Percentiles rank a stretch among this genome's conserved stretches.
phyloP scores from a whole-genome alignment of 2,329 filamentous ascomycete genomes.

The Beauveria varroae region DNA sequence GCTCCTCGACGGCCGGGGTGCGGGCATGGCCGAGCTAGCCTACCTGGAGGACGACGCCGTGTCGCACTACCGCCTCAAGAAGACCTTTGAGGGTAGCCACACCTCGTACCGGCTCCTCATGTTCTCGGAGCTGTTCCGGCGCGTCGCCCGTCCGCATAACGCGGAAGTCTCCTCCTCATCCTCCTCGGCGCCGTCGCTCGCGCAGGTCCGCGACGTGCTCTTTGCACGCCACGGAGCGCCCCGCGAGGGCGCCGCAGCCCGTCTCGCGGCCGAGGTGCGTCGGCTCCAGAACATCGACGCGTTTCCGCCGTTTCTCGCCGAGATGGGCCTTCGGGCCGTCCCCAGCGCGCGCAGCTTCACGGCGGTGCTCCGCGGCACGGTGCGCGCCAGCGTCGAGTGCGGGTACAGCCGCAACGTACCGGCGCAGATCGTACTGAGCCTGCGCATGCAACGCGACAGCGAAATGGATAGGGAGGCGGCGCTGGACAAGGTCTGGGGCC shows the following conservation, averaged over 20 bases:
- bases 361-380: too few species aligned
- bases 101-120: constrained; percentile 45
- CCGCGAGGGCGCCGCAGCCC: constrained; percentile 29
- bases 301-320: constrained; percentile 34
- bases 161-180: too few species aligned
- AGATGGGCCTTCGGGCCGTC: constrained; percentile 31
- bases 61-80: constrained; percentile 37
- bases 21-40: constrained; percentile 33
- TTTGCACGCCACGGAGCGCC: constrained; percentile 40
- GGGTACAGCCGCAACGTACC: too few species aligned
- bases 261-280: constrained; percentile 35
- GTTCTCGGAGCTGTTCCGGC: constrained; percentile 31
- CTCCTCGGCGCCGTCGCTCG: constrained; percentile 18
- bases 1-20: constrained; percentile 35
- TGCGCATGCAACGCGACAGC: constrained; percentile 1
- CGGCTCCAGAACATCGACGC: constrained; percentile 32
- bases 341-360: too few species aligned
- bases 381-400: too few species aligned
- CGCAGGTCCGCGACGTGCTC: constrained; percentile 34
- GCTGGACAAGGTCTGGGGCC: not conserved
- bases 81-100: constrained; percentile 37
- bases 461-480: not conserved
- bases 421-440: not conserved
- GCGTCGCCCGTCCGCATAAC: not conserved
- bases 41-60: constrained; percentile 34